A percentile compares a stretch with the other conserved stretches of the same genome.
phyloP scores from a whole-genome alignment of 179 eudicot species.

The Camellia oleifera region DNA sequence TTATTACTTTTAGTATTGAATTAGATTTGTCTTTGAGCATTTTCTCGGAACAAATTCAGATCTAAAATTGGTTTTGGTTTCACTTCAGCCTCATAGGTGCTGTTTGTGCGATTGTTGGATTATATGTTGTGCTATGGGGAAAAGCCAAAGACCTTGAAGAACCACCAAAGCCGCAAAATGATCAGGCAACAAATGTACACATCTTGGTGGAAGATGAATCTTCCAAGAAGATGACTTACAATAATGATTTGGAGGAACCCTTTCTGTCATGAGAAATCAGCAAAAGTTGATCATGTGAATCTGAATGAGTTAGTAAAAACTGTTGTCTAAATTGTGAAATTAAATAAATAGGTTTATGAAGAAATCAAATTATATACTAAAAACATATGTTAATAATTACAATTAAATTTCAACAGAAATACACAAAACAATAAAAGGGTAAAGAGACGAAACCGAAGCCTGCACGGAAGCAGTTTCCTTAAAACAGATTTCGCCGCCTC shows the following conservation, averaged over 20 bases:
- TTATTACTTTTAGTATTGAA: too few species aligned
- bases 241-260: background rate
- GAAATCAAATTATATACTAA: too few species aligned
- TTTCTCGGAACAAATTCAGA: background rate
- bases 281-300: background rate
- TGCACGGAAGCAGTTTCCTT: too few species aligned
- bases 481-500: too few species aligned
- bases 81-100: constrained; percentile 40
- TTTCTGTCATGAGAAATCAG: background rate
- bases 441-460: too few species aligned
- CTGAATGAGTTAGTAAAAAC: background rate
- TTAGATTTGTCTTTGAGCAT: background rate
- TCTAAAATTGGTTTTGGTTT: background rate
- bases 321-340: too few species aligned
- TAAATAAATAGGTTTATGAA: too few species aligned
- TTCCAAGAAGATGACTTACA: background rate
- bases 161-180: background rate
- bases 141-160: constrained; percentile 39
- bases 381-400: too few species aligned
- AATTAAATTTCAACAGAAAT: too few species aligned
- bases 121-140: constrained; percentile 58
- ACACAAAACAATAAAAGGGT: too few species aligned
- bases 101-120: constrained; percentile 34
- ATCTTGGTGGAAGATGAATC: background rate
- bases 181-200: background rate